Base-by-base conservation (phyloP, 2,329 filamentous ascomycete species). In the Cladophialophora bantiana region DNA sequence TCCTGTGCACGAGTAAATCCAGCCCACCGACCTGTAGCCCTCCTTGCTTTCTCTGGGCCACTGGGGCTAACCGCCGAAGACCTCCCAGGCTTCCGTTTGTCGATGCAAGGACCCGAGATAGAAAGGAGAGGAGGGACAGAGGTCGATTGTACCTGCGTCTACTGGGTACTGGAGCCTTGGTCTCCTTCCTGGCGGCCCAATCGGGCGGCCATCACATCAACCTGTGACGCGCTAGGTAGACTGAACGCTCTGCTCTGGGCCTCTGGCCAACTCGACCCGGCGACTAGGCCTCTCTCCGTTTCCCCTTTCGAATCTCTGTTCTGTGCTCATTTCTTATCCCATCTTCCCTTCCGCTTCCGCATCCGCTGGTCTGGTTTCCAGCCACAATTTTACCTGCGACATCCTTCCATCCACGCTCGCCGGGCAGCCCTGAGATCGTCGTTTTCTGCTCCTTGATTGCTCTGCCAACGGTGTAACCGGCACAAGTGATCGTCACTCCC, bases 141-240 rank as follows among this genome's bases (percentile, higher is more conserved):
- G 52, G 42, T 34, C 36, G 38, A 59, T 32, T 10, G 53, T 31
- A 34, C 40, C 54, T 56, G 35, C 48, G n/a, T 50, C 32, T 64
- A 54, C 40, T 32, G 26, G 26, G 26, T 26, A 26, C 26, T 55
- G 61, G 61, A 57, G 38, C 31, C 36, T 32, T 35, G n/a, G 12
- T 32, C 20, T 18, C 26, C 26, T 26, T 26, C 26, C 26, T 26
- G 26, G 26, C 32, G 6, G 50, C 50, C 64, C 58, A 64, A 66
- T 62, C 40, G 32, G 20, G 64, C 54, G 10, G 34, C 26, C 50
- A 61, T 67, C 65, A 67, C 65, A 67, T 53, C 56, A 64, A 58
- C 52, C 63, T 68, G 62, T 38, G 54, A 68, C 66, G 66, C 66
- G 66, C 66, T 65, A 68, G 66, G 62, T 65, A 68, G 31, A 20